Base-by-base conservation (phyloP, 2,329 filamentous ascomycete species). In the Hypoxylon sp. region DNA sequence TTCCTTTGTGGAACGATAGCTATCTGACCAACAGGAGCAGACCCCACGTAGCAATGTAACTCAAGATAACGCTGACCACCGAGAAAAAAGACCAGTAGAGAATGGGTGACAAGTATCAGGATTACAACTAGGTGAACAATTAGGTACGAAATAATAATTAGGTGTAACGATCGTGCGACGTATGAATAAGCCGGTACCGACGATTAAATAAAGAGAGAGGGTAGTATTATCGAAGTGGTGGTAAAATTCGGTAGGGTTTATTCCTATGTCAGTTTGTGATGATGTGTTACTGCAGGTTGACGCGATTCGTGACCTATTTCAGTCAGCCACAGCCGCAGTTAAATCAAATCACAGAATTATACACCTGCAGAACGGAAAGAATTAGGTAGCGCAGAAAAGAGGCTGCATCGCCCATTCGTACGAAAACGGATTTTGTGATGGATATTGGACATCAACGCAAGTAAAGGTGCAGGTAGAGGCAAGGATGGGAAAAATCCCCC, bases 361-460 rank as follows among this genome's bases (percentile, higher is more conserved):
- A 21, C 23, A 32, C 25, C 52, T 38, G 56, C 57, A 57, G 19
- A 55, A 28, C 32, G 28, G 19, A 21, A 68, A 62, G 59, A 46
- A 68, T 58, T 23, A 11, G 45, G 10, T 21, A 49, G 57, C 50
- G 53, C 55, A 46, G 32, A 21, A 28, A 51, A 32, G 19, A 21
- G 23, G 28, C 41, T 48, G 30, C 49, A 52, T 49, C 14, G 36
- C 17, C 32, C 23, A 45, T 56, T 28, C 53, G 53, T 56, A 56
- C 25, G 43, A 49, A 25, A 19, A 17, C 23, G 7, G 21, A 30
- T 60, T 25, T 43, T 49, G 14, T 36, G 21, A 60, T 63, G 38
- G 6, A 30, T 14, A 50, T 69, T 69, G 58, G 60, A 67, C 64
- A 69, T 69, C 56, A 48, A 67, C 51, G 67, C 63, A 32, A 60